These are phyloP conservation scores for Thraustochytrium striatum DNA, from an alignment of 352 stramenopile genomes.

Conservation along the genomic window DNA sequence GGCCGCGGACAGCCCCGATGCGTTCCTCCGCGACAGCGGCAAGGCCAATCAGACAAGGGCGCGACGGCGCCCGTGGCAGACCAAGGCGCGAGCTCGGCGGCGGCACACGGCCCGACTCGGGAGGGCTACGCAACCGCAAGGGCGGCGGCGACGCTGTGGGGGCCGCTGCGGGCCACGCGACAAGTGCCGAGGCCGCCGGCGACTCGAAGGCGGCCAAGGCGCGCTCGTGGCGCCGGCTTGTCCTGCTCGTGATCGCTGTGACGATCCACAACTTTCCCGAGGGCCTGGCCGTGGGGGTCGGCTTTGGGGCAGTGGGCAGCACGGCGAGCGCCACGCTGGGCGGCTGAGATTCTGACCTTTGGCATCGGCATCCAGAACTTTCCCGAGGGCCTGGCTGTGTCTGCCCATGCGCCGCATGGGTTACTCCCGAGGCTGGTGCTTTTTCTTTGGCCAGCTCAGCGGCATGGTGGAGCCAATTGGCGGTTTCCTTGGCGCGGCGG, in stretches of 20 bases:
- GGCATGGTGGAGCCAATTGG: constrained; percentile 78
- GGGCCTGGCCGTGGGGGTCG: constrained; percentile 78
- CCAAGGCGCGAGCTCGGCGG: neutral
- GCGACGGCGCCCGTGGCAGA: neutral
- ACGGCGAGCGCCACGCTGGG: constrained; percentile 72
- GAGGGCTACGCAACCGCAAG: no score
- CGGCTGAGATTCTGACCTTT: constrained; percentile 75
- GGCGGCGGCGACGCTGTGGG: no score
- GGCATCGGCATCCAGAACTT: constrained; percentile 83
- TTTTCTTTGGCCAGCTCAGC: constrained; percentile 81
- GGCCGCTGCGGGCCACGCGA: neutral
- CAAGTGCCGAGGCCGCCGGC: neutral
- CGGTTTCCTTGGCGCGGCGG: constrained; percentile 72
- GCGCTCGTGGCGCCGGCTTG: constrained; percentile 58
- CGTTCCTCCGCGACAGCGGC: neutral
- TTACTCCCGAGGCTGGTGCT: constrained; percentile 71
- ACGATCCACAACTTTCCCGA: constrained; percentile 82
- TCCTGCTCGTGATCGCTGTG: constrained; percentile 79
- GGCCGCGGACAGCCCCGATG: neutral
- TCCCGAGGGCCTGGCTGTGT: constrained; percentile 76
- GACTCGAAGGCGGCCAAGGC: neutral
- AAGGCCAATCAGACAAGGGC: neutral
- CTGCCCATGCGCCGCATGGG: constrained; percentile 75
- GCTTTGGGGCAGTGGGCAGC: constrained; percentile 69
- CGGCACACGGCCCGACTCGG: no score